Evolutionary conservation across 2,329 filamentous ascomycete species (phyloP), one percentile per base, ranked within the genome.

Genomic region (Cladosporium sp.): DNA sequence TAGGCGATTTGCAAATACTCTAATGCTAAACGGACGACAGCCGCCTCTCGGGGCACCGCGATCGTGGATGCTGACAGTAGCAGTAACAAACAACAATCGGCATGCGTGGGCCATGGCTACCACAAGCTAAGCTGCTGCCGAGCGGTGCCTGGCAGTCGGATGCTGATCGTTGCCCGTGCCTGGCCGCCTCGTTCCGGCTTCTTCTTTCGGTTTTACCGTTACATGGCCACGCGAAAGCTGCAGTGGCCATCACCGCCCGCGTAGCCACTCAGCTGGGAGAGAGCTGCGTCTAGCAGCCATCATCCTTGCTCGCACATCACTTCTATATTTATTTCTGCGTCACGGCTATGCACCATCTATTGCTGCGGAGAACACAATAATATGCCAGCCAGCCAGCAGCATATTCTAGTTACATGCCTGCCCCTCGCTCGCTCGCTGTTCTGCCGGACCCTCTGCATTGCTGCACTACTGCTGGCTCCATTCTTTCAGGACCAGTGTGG

Each of bases 221-320:
- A 54, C 51, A 54, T 54, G 37, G 40, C 52, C 52, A 55, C 52
- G 52, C 52, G 52, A 55, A 42, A 42, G 50, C 22, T 28, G 50
- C n/a, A 53, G 25, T 24, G 19, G 13, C 6, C 19, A 39, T 17
- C 13, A 48, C n/a, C 25, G 19, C n/a, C 24, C 25, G n/a, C 15
- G 28, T 32, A 32, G 45, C 45, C 42, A 45, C 15, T 25, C 42
- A 28, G 42, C 17, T 45, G 42, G 42, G 42, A 28, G 42, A 3
- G 6, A 22, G 42, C 15, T 28, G 7, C 39, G 51, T 32, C 19
- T 34, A 28, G 28, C 40, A 3, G 32, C 20, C 32, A 45, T 44
- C 8, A 53, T 55, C 52, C 52, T 47, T 45, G 52, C 39, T 25
- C 40, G 52, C 40, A 45, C 52, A 45, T 47, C 24, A 20, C 25